Conservation (phyloP, 139 green algal genomes). For the Tetradesmus obliquus region DNA sequence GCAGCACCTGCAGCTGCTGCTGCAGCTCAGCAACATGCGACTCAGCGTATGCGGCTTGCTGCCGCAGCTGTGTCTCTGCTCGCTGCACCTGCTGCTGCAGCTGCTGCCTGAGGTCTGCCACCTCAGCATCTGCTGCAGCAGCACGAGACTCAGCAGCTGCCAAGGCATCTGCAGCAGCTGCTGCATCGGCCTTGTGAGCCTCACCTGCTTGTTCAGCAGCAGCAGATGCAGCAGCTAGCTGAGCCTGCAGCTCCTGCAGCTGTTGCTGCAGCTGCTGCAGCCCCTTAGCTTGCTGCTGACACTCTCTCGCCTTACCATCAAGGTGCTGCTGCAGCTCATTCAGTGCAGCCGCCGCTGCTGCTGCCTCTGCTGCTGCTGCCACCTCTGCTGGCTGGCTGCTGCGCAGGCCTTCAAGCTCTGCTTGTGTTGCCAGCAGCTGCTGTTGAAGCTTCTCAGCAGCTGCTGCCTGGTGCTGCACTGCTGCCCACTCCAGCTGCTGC, state of each 20-base stretch:
- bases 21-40: neutral
- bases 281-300: neutral
- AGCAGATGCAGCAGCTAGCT: neutral
- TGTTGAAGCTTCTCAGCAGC: neutral
- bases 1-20: neutral
- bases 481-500: neutral
- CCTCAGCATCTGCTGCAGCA: neutral
- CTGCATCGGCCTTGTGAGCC: neutral
- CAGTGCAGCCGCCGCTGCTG: neutral
- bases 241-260: neutral
- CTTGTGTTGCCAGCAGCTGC: neutral
- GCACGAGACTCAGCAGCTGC: neutral
- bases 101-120: neutral
- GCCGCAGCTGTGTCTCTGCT: neutral
- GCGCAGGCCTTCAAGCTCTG: neutral
- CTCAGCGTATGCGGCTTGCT: neutral
- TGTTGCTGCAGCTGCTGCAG: slow-evolving; percentile 32
- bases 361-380: neutral
- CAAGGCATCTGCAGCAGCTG: neutral
- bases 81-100: neutral
- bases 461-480: slow-evolving; percentile 23
- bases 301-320: neutral
- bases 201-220: neutral
- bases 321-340: slow-evolving; percentile 25
- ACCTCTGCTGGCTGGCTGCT: neutral